Evolutionary conservation across 192 early-diverging fungal species (phyloP), one percentile per base, ranked within the genome.

Genomic region (Dispira parvispora): DNA sequence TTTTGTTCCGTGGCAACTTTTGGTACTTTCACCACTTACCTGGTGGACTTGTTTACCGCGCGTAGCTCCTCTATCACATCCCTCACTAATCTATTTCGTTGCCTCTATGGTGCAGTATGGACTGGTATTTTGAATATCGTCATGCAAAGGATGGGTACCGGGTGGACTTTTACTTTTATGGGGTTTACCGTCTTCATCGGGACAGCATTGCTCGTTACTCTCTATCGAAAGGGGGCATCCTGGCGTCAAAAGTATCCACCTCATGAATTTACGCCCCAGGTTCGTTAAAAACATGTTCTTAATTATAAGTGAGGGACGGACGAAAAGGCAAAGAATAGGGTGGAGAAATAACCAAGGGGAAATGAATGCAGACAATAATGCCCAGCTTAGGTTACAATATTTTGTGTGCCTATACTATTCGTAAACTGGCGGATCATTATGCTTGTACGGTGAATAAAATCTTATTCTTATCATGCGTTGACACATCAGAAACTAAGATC

Each of bases 61-160:
- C 62, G 42, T 18, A 64, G 73, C 9, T 70, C 76, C 16, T 66
- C 70, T n/a, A 75, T 78, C 45, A 73, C 69, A 8, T 71, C 71
- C 4, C 68, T 75, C 16, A 68, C 70, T 47, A 78, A 72, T 67
- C 71, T 75, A 63, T 75, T 69, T 66, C 76, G 76, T 45, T 70
- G 70, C 45, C 49, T 63, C 18, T 78, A 73, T 71, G 65, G 63
- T 0, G 76, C 73, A 11, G 62, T 72, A 8, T 60, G 57, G 57
- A 60, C 57, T 8, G 57, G 57, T 12, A 43, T 60, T 60, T 43
- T 60, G 14, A 18, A 60, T 28, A 42, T 60, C 3, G 57, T 60
- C 57, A 60, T 60, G 25, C 13, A 60, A 16, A 42, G 57, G 38
- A 42, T 10, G 57, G 57, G 32, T 18, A 14, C 21, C 4, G 57